Conservation (phyloP, 2,329 filamentous ascomycete genomes). For the Ophiognomonia clavigignenti-juglandacearum region DNA sequence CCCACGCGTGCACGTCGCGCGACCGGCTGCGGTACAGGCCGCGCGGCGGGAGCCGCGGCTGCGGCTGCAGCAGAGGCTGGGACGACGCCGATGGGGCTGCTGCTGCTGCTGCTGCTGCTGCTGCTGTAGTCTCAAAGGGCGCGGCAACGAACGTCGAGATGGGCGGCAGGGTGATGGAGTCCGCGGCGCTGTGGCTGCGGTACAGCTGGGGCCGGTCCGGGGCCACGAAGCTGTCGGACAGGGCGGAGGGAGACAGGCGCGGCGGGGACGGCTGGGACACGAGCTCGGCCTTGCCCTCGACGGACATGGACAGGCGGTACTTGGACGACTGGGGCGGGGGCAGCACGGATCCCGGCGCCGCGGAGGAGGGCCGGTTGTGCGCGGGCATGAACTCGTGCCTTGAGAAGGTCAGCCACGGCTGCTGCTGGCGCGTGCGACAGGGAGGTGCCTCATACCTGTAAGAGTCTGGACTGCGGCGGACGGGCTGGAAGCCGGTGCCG, state of each 20-base stretch:
- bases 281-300: slow-evolving; percentile 88
- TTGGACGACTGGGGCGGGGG: slow-evolving; percentile 42
- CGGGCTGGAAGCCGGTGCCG: slow-evolving; percentile 46
- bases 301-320: slow-evolving; percentile 74
- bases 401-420: slow-evolving; percentile 13
- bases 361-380: slow-evolving; percentile 37
- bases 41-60: slow-evolving; percentile 43
- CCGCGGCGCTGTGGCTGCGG: slow-evolving; percentile 66
- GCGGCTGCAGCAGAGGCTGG: slow-evolving; percentile 27
- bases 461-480: slow-evolving; percentile 37
- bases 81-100: slow-evolving; percentile 7
- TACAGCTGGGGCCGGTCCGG: slow-evolving; percentile 52
- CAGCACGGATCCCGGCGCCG: slow-evolving; percentile 30
- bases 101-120: too few relatives aligned
- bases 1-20: slow-evolving; percentile 84
- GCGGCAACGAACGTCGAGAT: slow-evolving; percentile 46
- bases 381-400: slow-evolving; percentile 41
- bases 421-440: neutral
- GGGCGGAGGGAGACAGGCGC: slow-evolving; percentile 33
- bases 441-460: slow-evolving; percentile 36
- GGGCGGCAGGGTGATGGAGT: slow-evolving; percentile 52
- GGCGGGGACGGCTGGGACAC: slow-evolving; percentile 58
- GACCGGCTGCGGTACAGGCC: slow-evolving; percentile 65
- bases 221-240: slow-evolving; percentile 31
- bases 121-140: too few relatives aligned